phyloP scores from a whole-genome alignment of 371 early-diverging fungal genomes.

The Circinella minor region DNA sequence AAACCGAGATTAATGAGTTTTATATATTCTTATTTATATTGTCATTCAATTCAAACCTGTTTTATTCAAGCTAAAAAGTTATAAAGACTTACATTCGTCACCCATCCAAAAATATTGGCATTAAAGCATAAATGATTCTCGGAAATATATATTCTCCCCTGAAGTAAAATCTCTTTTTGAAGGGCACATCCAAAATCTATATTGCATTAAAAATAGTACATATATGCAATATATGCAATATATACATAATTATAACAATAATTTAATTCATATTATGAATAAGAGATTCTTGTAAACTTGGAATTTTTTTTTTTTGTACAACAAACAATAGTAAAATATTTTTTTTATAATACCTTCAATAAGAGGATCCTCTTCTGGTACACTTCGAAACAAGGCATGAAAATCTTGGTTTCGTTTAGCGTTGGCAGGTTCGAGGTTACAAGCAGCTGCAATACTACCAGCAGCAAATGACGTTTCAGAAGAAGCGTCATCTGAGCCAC shows the following conservation, averaged over 20 bases:
- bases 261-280: too few relatives aligned
- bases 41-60: too few relatives aligned
- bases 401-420: conserved; percentile 65
- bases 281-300: too few relatives aligned
- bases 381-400: conserved; percentile 66
- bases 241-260: too few relatives aligned
- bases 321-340: neutral
- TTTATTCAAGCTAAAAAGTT: neutral
- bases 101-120: conserved; percentile 97
- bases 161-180: conserved; percentile 91
- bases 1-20: neutral
- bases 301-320: neutral
- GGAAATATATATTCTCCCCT: conserved; percentile 90
- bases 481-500: conserved; percentile 3
- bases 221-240: too few relatives aligned
- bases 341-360: conserved; percentile 57
- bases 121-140: conserved; percentile 90
- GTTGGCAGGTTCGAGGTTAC: conserved; percentile 41
- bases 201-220: too few relatives aligned
- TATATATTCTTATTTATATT: neutral
- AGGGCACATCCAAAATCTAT: conserved; percentile 90
- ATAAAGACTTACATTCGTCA: conserved; percentile 70
- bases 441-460: conserved; percentile 27
- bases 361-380: conserved; percentile 68
- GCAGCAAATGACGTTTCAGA: conserved; percentile 14